A percentile compares a stretch with the other conserved stretches of the same genome.
phyloP scores from a whole-genome alignment of 768 basidiomycete genomes.

The Hygrocybe coccinea region DNA sequence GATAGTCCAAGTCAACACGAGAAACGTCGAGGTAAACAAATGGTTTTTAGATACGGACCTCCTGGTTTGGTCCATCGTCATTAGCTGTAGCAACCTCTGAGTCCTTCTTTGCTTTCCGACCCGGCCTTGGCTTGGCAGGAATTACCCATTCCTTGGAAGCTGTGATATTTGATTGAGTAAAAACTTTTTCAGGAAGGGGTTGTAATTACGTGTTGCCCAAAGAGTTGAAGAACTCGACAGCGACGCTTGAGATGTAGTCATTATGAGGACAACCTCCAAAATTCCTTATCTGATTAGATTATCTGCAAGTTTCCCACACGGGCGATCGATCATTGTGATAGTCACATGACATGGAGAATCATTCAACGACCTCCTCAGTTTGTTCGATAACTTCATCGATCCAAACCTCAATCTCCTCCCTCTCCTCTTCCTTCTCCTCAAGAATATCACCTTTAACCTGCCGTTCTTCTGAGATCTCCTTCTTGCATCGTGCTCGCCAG shows the following conservation, averaged over 20 bases:
- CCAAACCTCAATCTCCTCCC: slow-evolving; percentile 93
- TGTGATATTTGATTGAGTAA: slow-evolving; percentile 25
- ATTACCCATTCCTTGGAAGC: slow-evolving; percentile 91
- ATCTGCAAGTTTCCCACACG: too few species aligned
- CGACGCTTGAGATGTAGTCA: too few species aligned
- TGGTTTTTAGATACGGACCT: slow-evolving; percentile 41
- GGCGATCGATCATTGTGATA: too few species aligned
- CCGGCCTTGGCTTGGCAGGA: slow-evolving; percentile 80
- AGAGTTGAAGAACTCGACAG: too few species aligned
- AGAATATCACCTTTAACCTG: slow-evolving; percentile 34
- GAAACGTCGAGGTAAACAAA: slow-evolving; percentile 6
- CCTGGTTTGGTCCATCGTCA: slow-evolving; percentile 40
- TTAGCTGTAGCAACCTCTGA: slow-evolving; percentile 19
- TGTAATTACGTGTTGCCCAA: too few species aligned
- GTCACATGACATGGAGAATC: too few species aligned
- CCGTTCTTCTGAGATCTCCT: slow-evolving; percentile 57
- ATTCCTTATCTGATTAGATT: too few species aligned
- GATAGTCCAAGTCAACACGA: not conserved
- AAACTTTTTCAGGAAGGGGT: slow-evolving; percentile 5
- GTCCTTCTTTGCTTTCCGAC: slow-evolving; percentile 83
- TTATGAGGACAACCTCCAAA: too few species aligned
- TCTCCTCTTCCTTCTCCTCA: slow-evolving; percentile 42
- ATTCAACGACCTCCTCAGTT: slow-evolving; percentile 72
- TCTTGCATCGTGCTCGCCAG: slow-evolving; percentile 75
- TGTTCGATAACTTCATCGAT: slow-evolving; percentile 91